Percentiles rank a stretch among this genome's conserved stretches.
These are phyloP conservation scores for Cutaneotrichosporon dermatis DNA, from an alignment of 1,284 basidiomycete genomes.

Conservation along the genomic window DNA sequence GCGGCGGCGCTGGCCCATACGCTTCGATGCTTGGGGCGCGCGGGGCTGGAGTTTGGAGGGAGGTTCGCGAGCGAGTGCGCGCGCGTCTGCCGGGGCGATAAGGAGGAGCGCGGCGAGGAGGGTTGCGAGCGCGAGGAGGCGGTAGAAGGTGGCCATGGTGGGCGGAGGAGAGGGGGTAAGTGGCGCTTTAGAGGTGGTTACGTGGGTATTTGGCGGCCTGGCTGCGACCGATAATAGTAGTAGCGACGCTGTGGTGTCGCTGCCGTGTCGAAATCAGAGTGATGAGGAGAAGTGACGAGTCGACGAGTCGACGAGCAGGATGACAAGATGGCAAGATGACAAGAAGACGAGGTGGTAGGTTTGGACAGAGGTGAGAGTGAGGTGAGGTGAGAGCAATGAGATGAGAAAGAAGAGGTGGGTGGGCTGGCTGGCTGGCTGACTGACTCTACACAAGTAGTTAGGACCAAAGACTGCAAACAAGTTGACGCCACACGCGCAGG, in stretches of 20 bases:
- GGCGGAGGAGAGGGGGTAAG: background rate
- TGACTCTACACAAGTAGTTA: too few relatives aligned
- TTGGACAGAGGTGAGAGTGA: too few relatives aligned
- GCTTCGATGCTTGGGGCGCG: slow-evolving; percentile 34
- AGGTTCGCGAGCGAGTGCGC: background rate
- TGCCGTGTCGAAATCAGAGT: background rate
- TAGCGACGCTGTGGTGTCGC: slow-evolving; percentile 4
- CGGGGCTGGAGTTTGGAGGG: slow-evolving; percentile 35
- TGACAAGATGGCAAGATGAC: too few relatives aligned
- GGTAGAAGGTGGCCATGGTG: background rate
- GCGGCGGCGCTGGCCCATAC: slow-evolving; percentile 40
- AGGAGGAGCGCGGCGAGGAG: background rate
- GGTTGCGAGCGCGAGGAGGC: background rate
- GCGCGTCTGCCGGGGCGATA: background rate
- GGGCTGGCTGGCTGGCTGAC: too few relatives aligned
- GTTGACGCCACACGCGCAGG: too few relatives aligned
- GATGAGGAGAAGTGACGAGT: background rate
- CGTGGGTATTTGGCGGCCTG: background rate
- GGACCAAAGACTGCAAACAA: too few relatives aligned
- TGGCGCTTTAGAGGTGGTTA: background rate
- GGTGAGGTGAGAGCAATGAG: too few relatives aligned
- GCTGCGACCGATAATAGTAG: background rate
- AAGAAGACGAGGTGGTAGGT: too few relatives aligned
- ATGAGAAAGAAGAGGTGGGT: too few relatives aligned
- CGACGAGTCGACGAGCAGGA: background rate